Evolutionary conservation across 1,284 basidiomycete genomes (phyloP), one percentile per base, ranked within the genome.

Genomic region (Naganishia sp.): DNA sequence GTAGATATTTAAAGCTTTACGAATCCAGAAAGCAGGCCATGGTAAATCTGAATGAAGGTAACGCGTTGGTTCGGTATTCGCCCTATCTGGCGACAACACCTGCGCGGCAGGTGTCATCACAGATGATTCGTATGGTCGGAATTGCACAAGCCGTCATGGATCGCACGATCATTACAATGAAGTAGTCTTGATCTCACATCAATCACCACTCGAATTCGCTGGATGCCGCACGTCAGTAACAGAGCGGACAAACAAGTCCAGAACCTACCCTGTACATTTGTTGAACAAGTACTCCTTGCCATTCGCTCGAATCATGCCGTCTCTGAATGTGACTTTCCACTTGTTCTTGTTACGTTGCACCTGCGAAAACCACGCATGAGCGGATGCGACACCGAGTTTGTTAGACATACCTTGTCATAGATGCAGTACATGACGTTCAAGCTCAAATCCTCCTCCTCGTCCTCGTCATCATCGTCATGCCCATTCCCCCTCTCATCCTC

Each of bases 251-350:
- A 13, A 21, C 5, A 3, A 57, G 11, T 23, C 2, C 53, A 23
- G 28, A 39, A 75, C 79, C 73, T 66, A 78, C 79, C 79, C 79
- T 49, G 73, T 94, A 81, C 95, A 98, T 79, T 97, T 96, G 67
- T 90, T 87, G 77, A 99, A 99, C 32, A 99, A 85, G 81, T 99
- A 99, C 76, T 99, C 96, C 72, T 90, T 90, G 31, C 95, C 94
- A 72, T 97, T 95, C 71, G 98, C 87, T 74, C 94, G 92, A 65
- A 98, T 92, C 86, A 99, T 93, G 17, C 96, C 96, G 74, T 99
- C 96, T 81, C 96, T 96, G 68, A 99, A 85, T n/a, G 94, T 89
- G 68, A 94, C 96, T 84, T 99, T 99, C 96, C 96, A 99, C 83
- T 98, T 99, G 84, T 98, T 99, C 82, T 98, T 98, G 35, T 98